phyloP scores from a whole-genome alignment of 345 rosid species.

The Moricandia arvensis region DNA sequence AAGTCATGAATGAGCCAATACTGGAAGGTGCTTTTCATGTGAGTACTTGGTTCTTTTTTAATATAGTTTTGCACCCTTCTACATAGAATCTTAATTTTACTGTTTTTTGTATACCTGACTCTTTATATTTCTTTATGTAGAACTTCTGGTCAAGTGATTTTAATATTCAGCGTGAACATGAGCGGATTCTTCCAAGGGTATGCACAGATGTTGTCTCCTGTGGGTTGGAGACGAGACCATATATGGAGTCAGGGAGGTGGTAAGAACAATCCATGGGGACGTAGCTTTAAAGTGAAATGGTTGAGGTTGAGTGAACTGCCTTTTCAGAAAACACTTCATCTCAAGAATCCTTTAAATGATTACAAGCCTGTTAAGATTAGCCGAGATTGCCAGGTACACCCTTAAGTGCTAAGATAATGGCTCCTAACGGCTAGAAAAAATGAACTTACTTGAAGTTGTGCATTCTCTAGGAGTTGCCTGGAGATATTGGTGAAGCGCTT shows the following conservation, averaged over 20 bases:
- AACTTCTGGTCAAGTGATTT: conserved; percentile 77
- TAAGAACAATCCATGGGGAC: conserved; percentile 88
- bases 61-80: conserved; percentile 20
- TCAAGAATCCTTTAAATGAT: conserved; percentile 90
- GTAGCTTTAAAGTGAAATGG: conserved; percentile 92
- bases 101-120: conserved; percentile 10
- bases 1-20: conserved; percentile 98
- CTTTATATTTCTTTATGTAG: conserved; percentile 60
- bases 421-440: not conserved
- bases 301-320: conserved; percentile 76
- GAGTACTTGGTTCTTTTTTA: conserved; percentile 33
- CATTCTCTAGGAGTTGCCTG: conserved; percentile 67
- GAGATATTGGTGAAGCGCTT: conserved; percentile 88
- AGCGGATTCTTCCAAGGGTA: conserved; percentile 99
- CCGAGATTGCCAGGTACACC: conserved; percentile 91
- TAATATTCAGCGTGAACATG: conserved; percentile 96
- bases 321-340: conserved; percentile 93
- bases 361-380: conserved; percentile 96
- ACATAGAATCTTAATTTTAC: too few relatives aligned
- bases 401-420: not conserved
- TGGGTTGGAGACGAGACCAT: conserved; percentile 89
- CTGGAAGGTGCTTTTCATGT: conserved; percentile 91
- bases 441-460: conserved; percentile 1
- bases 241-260: conserved; percentile 91
- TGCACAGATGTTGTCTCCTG: conserved; percentile 91